Base-by-base conservation (phyloP, 140 eudicot species). In the Oenanthe javanica region DNA sequence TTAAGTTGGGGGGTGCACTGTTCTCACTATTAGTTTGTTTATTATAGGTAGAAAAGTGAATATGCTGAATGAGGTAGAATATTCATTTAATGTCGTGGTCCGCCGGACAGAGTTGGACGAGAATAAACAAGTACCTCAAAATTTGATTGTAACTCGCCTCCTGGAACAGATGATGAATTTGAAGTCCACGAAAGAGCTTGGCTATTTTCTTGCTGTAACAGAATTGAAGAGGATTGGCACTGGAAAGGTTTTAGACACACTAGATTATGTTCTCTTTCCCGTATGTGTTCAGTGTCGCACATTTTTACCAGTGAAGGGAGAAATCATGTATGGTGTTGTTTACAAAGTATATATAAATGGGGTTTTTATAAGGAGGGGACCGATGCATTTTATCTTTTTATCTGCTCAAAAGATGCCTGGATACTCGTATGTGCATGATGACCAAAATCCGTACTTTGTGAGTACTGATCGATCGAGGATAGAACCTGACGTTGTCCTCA, bases 171-270 rank as follows among this genome's bases (percentile, higher is more conserved):
- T 93, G 27, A 72, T 85, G 66, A 31, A n/a, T 1, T 45, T 52
- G 64, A 93, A 86, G 84, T 88, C 92, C 73, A 51, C 75, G 2
- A 79, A 89, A 55, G 83, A 81, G 15, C 72, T 49, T 50, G 97
- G 97, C 66, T 93, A 91, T 88, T 66, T 89, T 19, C 84, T 91
- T 38, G 87, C 91, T 49, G 91, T 91, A 72, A 93, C 98, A 81
- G 82, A 91, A 72, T 74, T 93, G 84, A 82, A 89, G 77, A 78
- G 84, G 77, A 83, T 93, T 40, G 84, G 81, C 67, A 83, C 75
- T 2, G 95, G 87, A 78, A 49, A 67, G 38, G 42, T 77, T 31
- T 72, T 45, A 13, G 76, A 67, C 5, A 36, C 75, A 11, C 72
- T 86, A 51, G 49, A 74, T 0, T 70, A 36, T 79, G 61, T 80